Evolutionary conservation across 177 flowering plant species (phyloP), one percentile per base, ranked within the genome.

Genomic region (Tripterygium wilfordii): DNA sequence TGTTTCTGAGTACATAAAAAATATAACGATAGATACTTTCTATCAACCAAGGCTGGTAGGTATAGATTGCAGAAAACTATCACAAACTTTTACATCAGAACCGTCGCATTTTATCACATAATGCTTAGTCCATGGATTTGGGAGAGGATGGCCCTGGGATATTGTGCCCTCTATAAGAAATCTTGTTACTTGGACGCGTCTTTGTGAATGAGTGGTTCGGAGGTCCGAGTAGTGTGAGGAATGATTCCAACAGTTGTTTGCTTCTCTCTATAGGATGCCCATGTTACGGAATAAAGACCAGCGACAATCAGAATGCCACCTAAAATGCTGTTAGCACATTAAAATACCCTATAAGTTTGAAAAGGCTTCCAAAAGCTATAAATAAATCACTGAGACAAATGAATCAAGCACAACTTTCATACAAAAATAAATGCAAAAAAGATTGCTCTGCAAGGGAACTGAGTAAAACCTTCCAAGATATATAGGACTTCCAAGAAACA

Each of bases 221-320:
- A 33, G 0, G 63, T 21, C 33, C 82, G 67, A 50, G 36, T 18
- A 2, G 37, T 57, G 30, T 63, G 70, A 43, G 57, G 59, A 16
- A 51, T 32, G 13, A 54, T 29, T 27, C 64, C 78, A 5, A 43
- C 2, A 26, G 64, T 41, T 25, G 70, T 48, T 60, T 70, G 75
- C 47, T 45, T 75, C 57, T 88, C 96, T 57, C 69, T 77, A 47
- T 71, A 74, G 21, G 96, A 72, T 44, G 94, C 96, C 99, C 99
- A 92, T 2, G 99, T 92, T n/a, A 92, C 96, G 78, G 78, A 35
- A 66, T 88, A 86, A 16, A 92, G 81, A 35, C 99, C 99, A 14
- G 80, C 81, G 43, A 88, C 71, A 26, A 92, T 89, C 14, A 86
- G 55, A 52, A 49, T 19, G 25, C 99, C 99, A 19, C 99, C 99